These are phyloP conservation scores for Agaricus blazei DNA, from an alignment of 768 basidiomycete genomes.

Conservation along the genomic window DNA sequence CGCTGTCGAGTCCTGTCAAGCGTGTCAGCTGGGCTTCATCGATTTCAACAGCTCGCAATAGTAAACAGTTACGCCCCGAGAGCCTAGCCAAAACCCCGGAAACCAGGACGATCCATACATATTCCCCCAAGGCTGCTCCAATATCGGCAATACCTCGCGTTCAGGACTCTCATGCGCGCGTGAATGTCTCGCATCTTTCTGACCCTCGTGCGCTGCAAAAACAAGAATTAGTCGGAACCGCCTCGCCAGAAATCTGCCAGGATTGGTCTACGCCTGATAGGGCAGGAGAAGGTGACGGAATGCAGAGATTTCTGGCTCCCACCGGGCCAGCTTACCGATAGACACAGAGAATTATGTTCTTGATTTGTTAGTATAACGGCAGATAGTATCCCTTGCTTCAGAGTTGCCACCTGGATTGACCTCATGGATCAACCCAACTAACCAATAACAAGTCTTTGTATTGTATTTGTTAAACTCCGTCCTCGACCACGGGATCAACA, in stretches of 20 bases:
- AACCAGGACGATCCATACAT: not conserved
- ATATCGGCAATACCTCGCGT: not conserved
- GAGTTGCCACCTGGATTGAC: no score
- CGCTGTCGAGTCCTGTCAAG: conserved; percentile 14
- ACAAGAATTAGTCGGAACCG: not conserved
- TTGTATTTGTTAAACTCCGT: not conserved
- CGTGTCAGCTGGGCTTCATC: conserved; percentile 27
- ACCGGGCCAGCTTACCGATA: not conserved
- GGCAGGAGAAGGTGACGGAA: not conserved
- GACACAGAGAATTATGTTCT: not conserved
- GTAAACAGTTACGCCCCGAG: not conserved
- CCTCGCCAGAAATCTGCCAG: conserved; percentile 3
- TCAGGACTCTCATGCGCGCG: conserved; percentile 4
- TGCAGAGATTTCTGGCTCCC: conserved; percentile 1
- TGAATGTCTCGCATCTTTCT: conserved; percentile 2
- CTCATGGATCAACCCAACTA: no score
- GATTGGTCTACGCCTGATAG: conserved; percentile 4
- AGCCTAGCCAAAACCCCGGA: not conserved
- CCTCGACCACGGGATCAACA: no score
- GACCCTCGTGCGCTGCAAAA: conserved; percentile 5
- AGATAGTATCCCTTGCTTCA: not conserved
- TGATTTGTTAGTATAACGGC: not conserved
- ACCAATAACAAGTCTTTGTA: not conserved
- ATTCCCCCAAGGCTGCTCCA: not conserved
- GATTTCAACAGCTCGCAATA: conserved; percentile 16